Evolutionary conservation across 2,329 filamentous ascomycete species (phyloP).

Genomic region (Venturia pyrina): DNA sequence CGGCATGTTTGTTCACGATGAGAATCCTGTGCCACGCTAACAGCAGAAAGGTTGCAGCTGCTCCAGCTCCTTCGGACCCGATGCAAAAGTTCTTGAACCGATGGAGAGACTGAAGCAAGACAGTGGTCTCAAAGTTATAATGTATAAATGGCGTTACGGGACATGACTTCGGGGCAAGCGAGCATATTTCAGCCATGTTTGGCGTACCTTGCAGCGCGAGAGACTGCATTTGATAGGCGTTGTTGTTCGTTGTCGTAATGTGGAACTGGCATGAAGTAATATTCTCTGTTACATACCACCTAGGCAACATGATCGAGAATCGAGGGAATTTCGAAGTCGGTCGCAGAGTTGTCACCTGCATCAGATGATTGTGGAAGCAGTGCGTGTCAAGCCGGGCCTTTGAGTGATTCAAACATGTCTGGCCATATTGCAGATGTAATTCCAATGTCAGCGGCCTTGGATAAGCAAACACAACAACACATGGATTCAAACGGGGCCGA

Average conservation of each 20-base stretch:
- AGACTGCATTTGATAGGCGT: conserved; percentile 6
- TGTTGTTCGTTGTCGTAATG: background rate
- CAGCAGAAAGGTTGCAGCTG: conserved; percentile 40
- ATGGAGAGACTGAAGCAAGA: conserved; percentile 43
- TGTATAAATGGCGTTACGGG: background rate
- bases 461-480: background rate
- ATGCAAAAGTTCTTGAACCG: conserved; percentile 49
- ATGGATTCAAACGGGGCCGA: background rate
- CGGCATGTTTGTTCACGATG: conserved; percentile 35
- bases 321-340: background rate
- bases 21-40: conserved; percentile 3
- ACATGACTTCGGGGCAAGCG: background rate
- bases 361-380: too few species aligned
- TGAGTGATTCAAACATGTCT: too few species aligned
- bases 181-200: background rate
- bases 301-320: background rate
- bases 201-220: background rate
- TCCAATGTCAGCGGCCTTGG: too few species aligned
- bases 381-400: too few species aligned
- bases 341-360: background rate
- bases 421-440: too few species aligned
- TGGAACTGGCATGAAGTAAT: background rate
- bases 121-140: background rate
- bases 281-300: background rate
- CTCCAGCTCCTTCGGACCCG: conserved; percentile 39